These are phyloP conservation scores for Debaryomycetaceae sp. DNA, from an alignment of 1,139 yeast genomes.

Conservation along the genomic window DNA sequence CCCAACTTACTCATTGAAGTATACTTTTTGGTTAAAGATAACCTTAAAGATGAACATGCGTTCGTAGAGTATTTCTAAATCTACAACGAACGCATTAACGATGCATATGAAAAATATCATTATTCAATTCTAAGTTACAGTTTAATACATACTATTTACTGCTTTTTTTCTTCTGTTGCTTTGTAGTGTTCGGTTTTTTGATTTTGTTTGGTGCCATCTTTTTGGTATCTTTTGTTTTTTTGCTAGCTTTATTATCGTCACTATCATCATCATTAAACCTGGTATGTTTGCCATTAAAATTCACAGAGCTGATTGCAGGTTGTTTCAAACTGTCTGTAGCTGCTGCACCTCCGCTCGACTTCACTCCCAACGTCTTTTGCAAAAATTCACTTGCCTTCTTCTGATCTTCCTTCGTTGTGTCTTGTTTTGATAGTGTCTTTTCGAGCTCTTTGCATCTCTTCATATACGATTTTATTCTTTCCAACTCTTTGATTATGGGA, in stretches of 20 bases:
- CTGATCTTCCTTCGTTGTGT: slow-evolving; percentile 20
- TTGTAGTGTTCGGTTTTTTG: neutral
- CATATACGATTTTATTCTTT: slow-evolving; percentile 69
- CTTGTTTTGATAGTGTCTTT: slow-evolving; percentile 14
- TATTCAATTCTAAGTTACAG: neutral
- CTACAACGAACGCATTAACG: slow-evolving; percentile 1
- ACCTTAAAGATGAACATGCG: slow-evolving; percentile 59
- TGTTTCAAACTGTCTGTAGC: slow-evolving; percentile 15
- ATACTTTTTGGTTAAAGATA: slow-evolving; percentile 59
- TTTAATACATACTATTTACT: slow-evolving; percentile 1
- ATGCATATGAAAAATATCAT: slow-evolving; percentile 4
- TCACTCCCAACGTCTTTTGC: slow-evolving; percentile 42
- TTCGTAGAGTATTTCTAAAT: slow-evolving; percentile 49
- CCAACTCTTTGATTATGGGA: slow-evolving; percentile 67
- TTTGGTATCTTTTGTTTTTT: slow-evolving; percentile 4
- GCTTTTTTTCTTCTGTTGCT: slow-evolving; percentile 2
- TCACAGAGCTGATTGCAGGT: slow-evolving; percentile 52
- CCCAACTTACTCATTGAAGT: slow-evolving; percentile 78
- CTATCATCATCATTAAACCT: slow-evolving; percentile 33
- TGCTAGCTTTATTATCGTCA: slow-evolving; percentile 2
- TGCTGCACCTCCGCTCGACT: slow-evolving; percentile 26
- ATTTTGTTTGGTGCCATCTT: slow-evolving; percentile 1
- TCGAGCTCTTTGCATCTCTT: slow-evolving; percentile 51
- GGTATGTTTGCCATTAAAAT: slow-evolving; percentile 60
- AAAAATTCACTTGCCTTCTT: slow-evolving; percentile 43